Percentiles rank a stretch among this genome's conserved stretches.
Evolutionary conservation across 225 moss, liverwort and hornwort species (phyloP).

Genomic region (Bryum argenteum): DNA sequence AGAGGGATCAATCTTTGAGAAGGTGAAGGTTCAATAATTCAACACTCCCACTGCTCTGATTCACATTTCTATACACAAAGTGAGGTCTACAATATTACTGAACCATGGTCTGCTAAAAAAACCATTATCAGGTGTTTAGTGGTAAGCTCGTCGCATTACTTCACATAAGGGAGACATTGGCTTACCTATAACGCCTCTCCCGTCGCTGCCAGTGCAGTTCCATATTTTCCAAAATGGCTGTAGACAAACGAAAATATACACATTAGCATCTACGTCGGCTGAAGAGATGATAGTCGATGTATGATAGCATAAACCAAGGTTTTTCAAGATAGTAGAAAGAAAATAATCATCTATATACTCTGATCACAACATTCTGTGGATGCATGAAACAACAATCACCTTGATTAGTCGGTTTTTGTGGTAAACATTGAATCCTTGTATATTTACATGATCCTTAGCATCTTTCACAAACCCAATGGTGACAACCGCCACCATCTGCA

Average conservation of each 20-base stretch:
- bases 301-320: background rate
- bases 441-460: slow-evolving; percentile 74
- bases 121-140: background rate
- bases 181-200: slow-evolving; percentile 77
- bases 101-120: background rate
- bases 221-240: slow-evolving; percentile 92
- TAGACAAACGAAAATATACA: background rate
- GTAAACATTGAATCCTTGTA: slow-evolving; percentile 91
- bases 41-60: no score
- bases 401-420: slow-evolving; percentile 88
- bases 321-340: background rate
- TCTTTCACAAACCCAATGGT: slow-evolving; percentile 85
- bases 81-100: background rate
- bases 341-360: background rate
- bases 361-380: background rate
- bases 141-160: background rate
- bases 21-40: no score
- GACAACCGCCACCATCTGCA: slow-evolving; percentile 67
- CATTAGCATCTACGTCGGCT: background rate
- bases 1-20: no score
- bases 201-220: slow-evolving; percentile 85
- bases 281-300: background rate
- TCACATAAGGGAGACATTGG: background rate
- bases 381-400: slow-evolving; percentile 29
- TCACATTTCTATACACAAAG: no score